Evolutionary conservation across 2,329 filamentous ascomycete genomes (phyloP), one percentile per base, ranked within the genome.

Genomic region (Monilinia aucupariae): DNA sequence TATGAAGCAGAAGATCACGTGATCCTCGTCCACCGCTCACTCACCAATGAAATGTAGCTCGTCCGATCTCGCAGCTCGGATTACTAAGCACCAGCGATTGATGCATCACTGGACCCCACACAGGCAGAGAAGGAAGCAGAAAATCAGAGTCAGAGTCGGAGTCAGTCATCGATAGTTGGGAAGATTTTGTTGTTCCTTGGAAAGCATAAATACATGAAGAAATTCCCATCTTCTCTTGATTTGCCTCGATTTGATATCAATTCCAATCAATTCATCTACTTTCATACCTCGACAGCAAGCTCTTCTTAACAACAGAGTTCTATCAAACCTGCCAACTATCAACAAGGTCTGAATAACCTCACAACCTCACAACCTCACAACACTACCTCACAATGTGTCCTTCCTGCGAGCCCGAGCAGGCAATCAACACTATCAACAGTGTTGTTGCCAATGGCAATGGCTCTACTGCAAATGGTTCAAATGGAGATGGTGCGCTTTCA

Each of bases 361-460:
- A 34, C n/a, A n/a, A n/a, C n/a, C n/a, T n/a, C n/a, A n/a, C n/a
- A n/a, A n/a, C n/a, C n/a, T n/a, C n/a, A n/a, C n/a, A n/a, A n/a
- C n/a, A n/a, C n/a, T n/a, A n/a, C 15, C 7, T 49, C 62, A 61
- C 47, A 47, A 80, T 80, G 78, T 80, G 78, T 70, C 77, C 77
- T 63, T 75, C 77, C 39, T 76, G 74, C 69, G 76, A 78, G 71
- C 71, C 70, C 53, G 70, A 72, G 53, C 59, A 68, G 51, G 67
- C 64, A 49, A 55, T 68, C 47, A 68, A 52, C 6, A 54, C 60
- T 13, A 62, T 48, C 30, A 52, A 39, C 22, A 43, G 39, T 34
- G 41, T 70, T 34, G 41, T 70, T 65, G 69, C 67, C 64, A 74
- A 76, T 66, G 53, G 65, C n/a, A 70, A 70, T 61, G 65, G 67